phyloP scores from a whole-genome alignment of 345 rosid species.

The Brassica nigra region DNA sequence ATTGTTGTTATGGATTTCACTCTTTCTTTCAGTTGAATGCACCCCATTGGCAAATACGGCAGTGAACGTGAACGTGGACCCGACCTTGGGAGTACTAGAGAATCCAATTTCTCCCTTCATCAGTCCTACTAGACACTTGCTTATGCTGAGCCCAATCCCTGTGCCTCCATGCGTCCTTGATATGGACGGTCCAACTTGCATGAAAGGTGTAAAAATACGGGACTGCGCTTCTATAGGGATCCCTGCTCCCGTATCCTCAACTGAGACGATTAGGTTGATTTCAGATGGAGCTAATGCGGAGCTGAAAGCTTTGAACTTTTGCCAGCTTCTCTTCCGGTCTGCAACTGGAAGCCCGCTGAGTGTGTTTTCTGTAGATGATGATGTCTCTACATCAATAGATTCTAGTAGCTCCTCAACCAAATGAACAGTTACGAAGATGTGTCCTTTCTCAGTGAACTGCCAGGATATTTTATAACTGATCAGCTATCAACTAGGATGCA shows the following conservation, averaged over 20 bases:
- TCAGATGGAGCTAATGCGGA: conserved; percentile 48
- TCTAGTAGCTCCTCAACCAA: conserved; percentile 77
- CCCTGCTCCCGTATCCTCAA: conserved; percentile 95
- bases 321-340: conserved; percentile 73
- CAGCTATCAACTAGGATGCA: conserved; percentile 20
- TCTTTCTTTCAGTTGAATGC: conserved; percentile 45
- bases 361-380: conserved; percentile 56
- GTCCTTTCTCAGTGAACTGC: conserved; percentile 94
- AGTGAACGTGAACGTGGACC: conserved; percentile 92
- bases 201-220: conserved; percentile 88
- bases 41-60: conserved; percentile 67
- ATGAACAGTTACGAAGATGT: conserved; percentile 79
- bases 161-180: conserved; percentile 94
- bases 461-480: not conserved
- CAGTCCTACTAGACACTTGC: conserved; percentile 85
- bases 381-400: conserved; percentile 53
- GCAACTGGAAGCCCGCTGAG: conserved; percentile 85
- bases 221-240: conserved; percentile 87
- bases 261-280: conserved; percentile 75
- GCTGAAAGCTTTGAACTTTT: conserved; percentile 60
- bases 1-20: conserved; percentile 51
- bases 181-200: conserved; percentile 93
- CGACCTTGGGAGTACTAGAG: conserved; percentile 70
- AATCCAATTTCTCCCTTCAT: conserved; percentile 96
- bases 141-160: conserved; percentile 96